Conservation (phyloP, 2,329 filamentous ascomycete species). For the Westerdykella aurantiaca region DNA sequence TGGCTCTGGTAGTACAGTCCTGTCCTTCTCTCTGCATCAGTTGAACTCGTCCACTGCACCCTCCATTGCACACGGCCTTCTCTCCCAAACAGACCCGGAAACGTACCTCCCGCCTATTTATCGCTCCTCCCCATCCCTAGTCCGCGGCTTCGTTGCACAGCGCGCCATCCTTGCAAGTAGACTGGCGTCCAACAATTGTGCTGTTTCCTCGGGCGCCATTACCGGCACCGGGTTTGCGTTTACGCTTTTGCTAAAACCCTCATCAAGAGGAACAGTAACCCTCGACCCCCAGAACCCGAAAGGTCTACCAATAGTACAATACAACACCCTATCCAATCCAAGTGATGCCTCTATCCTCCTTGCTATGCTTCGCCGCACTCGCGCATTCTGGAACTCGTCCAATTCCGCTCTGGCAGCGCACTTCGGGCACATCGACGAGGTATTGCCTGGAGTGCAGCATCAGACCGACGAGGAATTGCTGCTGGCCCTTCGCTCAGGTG, state of each 20-base stretch:
- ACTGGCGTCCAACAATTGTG: not conserved
- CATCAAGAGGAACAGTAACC: conserved; percentile 31
- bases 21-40: conserved; percentile 1
- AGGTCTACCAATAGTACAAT: conserved; percentile 9
- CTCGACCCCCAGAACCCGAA: conserved; percentile 6
- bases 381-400: conserved; percentile 18
- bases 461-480: conserved; percentile 20
- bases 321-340: conserved; percentile 27
- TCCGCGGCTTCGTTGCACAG: conserved; percentile 19
- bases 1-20: not conserved
- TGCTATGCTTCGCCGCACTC: conserved; percentile 32
- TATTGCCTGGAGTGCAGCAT: conserved; percentile 18
- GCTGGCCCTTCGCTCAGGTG: conserved; percentile 11
- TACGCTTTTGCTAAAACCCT: conserved; percentile 19
- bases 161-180: conserved; percentile 4
- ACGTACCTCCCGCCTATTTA: conserved; percentile 11
- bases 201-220: conserved; percentile 1
- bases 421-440: conserved; percentile 12
- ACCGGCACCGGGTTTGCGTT: conserved; percentile 25
- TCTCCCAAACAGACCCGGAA: conserved; percentile 12
- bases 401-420: conserved; percentile 11
- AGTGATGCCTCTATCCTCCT: conserved; percentile 23
- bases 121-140: conserved; percentile 7
- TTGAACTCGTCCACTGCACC: not conserved
- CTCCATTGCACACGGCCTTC: conserved; percentile 1